Evolutionary conservation across 345 rosid species (phyloP), one percentile per base, ranked within the genome.

Genomic region (Populus alba): DNA sequence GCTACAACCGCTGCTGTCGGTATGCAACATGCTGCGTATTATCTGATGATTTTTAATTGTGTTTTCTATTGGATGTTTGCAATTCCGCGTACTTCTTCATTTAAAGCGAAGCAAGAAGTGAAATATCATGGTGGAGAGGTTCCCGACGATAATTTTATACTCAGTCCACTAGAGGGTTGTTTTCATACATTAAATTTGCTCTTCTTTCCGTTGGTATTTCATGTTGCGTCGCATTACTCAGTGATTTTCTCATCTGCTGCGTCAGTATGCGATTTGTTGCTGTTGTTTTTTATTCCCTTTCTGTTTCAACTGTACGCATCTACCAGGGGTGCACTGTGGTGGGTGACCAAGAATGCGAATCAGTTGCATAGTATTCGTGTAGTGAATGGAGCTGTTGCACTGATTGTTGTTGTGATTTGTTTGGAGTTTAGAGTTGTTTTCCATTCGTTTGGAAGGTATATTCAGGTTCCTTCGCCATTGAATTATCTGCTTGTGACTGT

Each of bases 341-440:
- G 99, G 98, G 84, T 97, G 75, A 94, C 95, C 1, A 94, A 90
- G 91, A 82, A 90, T 75, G 78, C 83, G 2, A 84, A 87, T 78
- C 97, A 92, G 82, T 75, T 94, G 62, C 97, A 90, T 45, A 89
- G 97, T 73, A 91, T 97, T 79, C 91, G 97, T 57, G 78, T 90
- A 65, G 90, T 87, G n/a, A 96, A 94, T 82, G 99, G 98, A 8
- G 97, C 97, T 12, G 78, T 97, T 71, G 94, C 99, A n/a, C 74
- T 92, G 89, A 88, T 94, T 77, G 87, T 92, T 70, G 86, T 91
- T 62, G 97, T 97, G 72, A 83, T 97, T 8, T 90, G 97, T 80
- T 90, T 97, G 87, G 99, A 97, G 93, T 80, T 92, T 78, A 89
- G 99, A 82, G 98, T 94, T 83, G 91, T 97, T 76, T 97, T 97